Evolutionary conservation across 768 basidiomycete genomes (phyloP), one percentile per base, ranked within the genome.

Genomic region (Pulveroboletus sp.): DNA sequence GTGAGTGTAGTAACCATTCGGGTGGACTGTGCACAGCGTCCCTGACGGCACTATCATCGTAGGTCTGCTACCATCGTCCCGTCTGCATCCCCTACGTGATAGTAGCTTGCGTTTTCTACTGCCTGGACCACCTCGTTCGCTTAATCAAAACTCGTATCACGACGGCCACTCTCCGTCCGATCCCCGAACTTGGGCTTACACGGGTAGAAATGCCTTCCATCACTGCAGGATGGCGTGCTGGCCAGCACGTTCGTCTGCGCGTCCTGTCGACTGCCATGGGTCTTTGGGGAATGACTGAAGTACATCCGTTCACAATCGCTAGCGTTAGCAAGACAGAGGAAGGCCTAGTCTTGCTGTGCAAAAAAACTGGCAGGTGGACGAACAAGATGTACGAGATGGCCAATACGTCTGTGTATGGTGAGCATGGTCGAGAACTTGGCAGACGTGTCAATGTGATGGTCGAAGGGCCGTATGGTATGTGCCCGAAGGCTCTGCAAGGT

Each of bases 281-380:
- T 4, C 59, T 71, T 68, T 63, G 71, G 32, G 76, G 79, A 16
- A 78, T 80, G 73, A 66, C 76, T 1, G 84, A 91, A 60, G 67
- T 71, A 1, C 92, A 93, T 58, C 91, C 88, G 0, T 92, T 92
- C 68, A 89, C 91, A 1, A 87, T 93, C 56, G 85, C 88, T 8
- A 85, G 76, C 51, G 80, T 80, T 14, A 73, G 76, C 29, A 68
- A 68, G 23, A 73, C 73, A 7, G 68, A 73, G 13, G 82, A 85
- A 22, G 86, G 88, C 1, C 62, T 91, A 40, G 76, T 84, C 1
- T 68, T 91, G 38, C 67, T 89, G 59, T 79, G 78, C 55, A 89
- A 88, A 71, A 77, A 77, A 49, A 62, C 74, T 0, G 89, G 89
- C 1, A 68, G 69, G 6, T 92, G 86, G 84, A 87, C 87, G 17